Base-by-base conservation (phyloP, 148 eudicot species). In the Vaccinium myrtillus region DNA sequence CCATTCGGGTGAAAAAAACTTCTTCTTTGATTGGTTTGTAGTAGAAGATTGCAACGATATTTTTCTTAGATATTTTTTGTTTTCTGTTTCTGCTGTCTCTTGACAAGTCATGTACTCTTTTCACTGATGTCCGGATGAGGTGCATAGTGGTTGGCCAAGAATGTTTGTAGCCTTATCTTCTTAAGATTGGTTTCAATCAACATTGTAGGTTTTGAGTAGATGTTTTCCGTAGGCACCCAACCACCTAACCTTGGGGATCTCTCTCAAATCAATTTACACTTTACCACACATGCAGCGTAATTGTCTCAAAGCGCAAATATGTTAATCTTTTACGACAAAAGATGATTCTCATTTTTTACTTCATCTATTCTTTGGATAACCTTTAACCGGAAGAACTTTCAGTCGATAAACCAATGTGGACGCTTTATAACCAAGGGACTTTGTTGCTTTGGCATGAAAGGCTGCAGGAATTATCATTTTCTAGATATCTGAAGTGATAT, bases 41-140 rank as follows among this genome's bases (percentile, higher is more conserved):
- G 30, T 85, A 19, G 79, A 80, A 49, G 46, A 81, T 50, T 48
- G 1, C 63, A 75, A 74, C n/a, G 87, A 50, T 82, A 59, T 51
- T 82, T 85, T 21, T 58, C 61, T 18, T 30, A 6, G 11, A 30
- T 56, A 55, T 32, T 78, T 43, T 78, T 27, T 53, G 43, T 53
- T 25, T 13, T 78, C 1, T 27, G 25, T 78, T 77, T 25, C 18
- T 54, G 14, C 14, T 77, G 3, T 77, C 19, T n/a, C 8, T 50
- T 77, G 79, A 49, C 15, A 77, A 77, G 79, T 10, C 12, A 10
- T 9, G 13, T 4, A 10, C 5, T 10, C 19, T 77, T 51, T n/a
- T 75, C 2, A 25, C 59, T 77, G 80, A 49, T 23, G 39, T 77
- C 25, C 23, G 36, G 81, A 54, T 78, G 46, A 19, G 81, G 18